phyloP scores from a whole-genome alignment of 306 rosid species.

The Macrotyloma uniflorum region DNA sequence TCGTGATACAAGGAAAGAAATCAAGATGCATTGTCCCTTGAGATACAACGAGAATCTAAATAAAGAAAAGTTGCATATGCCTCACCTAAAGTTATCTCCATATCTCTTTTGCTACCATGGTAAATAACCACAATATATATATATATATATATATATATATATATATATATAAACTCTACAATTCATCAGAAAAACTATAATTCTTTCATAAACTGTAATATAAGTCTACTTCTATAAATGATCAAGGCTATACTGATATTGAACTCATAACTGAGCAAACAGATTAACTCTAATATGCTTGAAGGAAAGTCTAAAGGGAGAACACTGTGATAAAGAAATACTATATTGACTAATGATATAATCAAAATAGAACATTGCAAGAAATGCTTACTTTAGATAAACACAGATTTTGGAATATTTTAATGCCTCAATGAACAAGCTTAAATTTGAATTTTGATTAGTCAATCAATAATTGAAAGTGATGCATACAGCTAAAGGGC shows the following conservation, averaged over 20 bases:
- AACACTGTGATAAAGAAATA: neutral
- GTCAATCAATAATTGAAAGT: slow-evolving; percentile 43
- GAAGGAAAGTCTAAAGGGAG: neutral
- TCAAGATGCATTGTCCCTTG: slow-evolving; percentile 40
- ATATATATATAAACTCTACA: neutral
- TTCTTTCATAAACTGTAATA: neutral
- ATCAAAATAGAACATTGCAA: no score
- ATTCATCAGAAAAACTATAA: neutral
- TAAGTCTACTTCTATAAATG: neutral
- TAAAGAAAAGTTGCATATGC: slow-evolving; percentile 33
- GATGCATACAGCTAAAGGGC: slow-evolving; percentile 29
- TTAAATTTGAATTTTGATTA: slow-evolving; percentile 29
- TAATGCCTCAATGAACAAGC: slow-evolving; percentile 5
- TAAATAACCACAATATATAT: neutral
- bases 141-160: no score
- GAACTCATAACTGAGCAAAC: neutral
- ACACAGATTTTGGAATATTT: neutral
- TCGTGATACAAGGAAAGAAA: slow-evolving; percentile 32
- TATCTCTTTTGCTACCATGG: slow-evolving; percentile 35
- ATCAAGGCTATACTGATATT: neutral
- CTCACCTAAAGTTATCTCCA: slow-evolving; percentile 46
- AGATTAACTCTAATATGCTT: neutral
- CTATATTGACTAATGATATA: no score
- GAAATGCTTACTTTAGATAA: no score
- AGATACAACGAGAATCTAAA: slow-evolving; percentile 35